Conservation (phyloP, 2,329 filamentous ascomycete species). For the Exophiala alcalophila region DNA sequence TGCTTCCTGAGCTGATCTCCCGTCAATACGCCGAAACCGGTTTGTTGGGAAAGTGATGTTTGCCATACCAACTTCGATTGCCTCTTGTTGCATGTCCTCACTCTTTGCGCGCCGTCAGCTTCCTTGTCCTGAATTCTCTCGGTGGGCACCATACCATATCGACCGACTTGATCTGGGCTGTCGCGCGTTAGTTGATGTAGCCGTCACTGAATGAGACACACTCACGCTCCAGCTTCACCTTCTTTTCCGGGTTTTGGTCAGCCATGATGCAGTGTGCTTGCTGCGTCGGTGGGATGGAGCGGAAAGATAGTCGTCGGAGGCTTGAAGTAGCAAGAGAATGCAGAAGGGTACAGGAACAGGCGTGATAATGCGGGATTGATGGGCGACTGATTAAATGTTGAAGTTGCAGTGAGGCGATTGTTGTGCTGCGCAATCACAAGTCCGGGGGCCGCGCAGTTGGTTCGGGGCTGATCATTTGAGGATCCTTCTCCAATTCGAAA, state of each 20-base stretch:
- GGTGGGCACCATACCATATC: constrained; percentile 70
- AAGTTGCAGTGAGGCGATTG: too few relatives aligned
- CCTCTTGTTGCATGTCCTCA: constrained; percentile 95
- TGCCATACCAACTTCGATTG: constrained; percentile 84
- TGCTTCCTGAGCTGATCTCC: constrained; percentile 60
- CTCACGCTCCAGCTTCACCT: constrained; percentile 75
- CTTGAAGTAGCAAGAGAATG: too few relatives aligned
- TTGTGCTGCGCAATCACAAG: too few relatives aligned
- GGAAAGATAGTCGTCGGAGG: too few relatives aligned
- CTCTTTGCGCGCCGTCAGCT: constrained; percentile 57
- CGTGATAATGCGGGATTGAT: constrained; percentile 1
- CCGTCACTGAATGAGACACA: background rate
- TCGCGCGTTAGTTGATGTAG: constrained; percentile 3
- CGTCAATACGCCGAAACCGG: constrained; percentile 2
- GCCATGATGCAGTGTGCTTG: too few relatives aligned
- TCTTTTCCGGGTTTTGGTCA: constrained; percentile 46
- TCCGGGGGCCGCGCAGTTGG: too few relatives aligned
- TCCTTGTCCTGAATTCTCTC: constrained; percentile 15
- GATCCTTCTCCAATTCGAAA: too few relatives aligned
- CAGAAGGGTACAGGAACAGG: too few relatives aligned
- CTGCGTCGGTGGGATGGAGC: too few relatives aligned
- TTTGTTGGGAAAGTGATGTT: background rate
- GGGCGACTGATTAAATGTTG: constrained; percentile 8
- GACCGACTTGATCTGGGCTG: constrained; percentile 97
- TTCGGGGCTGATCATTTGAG: too few relatives aligned